Evolutionary conservation across 768 basidiomycete species (phyloP), one percentile per base, ranked within the genome.

Genomic region (Clitopilus hobsonii): DNA sequence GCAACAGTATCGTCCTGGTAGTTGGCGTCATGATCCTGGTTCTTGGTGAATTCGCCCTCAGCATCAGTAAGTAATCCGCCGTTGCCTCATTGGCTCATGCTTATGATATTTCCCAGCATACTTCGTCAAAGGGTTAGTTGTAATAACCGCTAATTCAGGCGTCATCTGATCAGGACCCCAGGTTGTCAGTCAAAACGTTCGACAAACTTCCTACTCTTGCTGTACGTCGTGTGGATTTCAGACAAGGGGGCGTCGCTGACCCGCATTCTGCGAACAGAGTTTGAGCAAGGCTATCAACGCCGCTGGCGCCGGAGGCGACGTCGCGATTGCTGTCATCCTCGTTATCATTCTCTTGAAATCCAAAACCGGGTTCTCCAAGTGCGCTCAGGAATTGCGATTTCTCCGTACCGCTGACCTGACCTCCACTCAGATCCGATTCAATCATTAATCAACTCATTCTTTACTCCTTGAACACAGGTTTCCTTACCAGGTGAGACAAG

Each of bases 401-500:
- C 18, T 26, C 24, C 11, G 6, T n/a, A 38, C 20, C 38, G 20
- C 38, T 16, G 23, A 32, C 18, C 22, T 26, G 1, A 24, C 7
- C 22, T 7, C 8, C 8, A 32, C 20, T 16, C 32, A 59, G 58
- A 25, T 55, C 58, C 13, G 58, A 59, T 23, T 56, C 58, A 24
- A 56, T 59, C 28, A 51, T 59, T 13, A 59, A 59, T 20, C 54
- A 59, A 24, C 58, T 59, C 10, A 56, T 59, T 30, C 30, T 59
- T 16, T 59, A 56, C 29, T 55, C 58, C 13, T 32, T 59, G 3
- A 56, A 50, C 49, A 59, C 58, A 11, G 58, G 58, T 14, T 56
- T 59, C 30, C 28, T 59, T 22, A 59, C 58, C 18, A 56, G 54
- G 58, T 59, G 6, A 10, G 51, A 48, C 26, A 16, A n/a, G n/a